Conservation (phyloP, 345 rosid species). For the Linum trigynum region DNA sequence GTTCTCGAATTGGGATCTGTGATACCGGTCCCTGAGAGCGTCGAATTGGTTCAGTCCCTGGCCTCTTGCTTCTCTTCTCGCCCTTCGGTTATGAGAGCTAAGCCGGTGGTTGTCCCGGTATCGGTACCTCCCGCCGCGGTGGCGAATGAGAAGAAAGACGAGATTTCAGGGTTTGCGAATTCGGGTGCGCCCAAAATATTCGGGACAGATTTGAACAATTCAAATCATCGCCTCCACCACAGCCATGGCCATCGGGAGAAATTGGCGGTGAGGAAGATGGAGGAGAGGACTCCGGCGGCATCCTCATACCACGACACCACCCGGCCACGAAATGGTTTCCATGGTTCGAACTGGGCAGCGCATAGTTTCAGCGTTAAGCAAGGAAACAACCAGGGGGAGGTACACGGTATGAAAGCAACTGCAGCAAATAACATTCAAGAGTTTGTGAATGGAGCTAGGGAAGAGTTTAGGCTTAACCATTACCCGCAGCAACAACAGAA, state of each 20-base stretch:
- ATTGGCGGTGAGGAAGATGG: conserved; percentile 77
- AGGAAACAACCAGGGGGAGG: conserved; percentile 28
- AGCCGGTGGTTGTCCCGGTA: conserved; percentile 17
- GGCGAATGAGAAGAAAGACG: conserved; percentile 36
- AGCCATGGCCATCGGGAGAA: conserved; percentile 65
- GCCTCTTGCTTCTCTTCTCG: conserved; percentile 43
- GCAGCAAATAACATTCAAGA: conserved; percentile 35
- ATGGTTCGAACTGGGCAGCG: conserved; percentile 43
- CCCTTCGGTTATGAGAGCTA: conserved; percentile 24
- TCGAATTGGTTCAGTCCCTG: conserved; percentile 44
- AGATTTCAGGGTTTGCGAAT: conserved; percentile 26
- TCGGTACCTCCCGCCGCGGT: conserved; percentile 14
- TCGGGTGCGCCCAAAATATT: conserved; percentile 54
- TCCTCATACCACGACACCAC: conserved; percentile 35
- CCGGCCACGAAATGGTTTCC: conserved; percentile 38
- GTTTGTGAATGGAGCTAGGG: conserved; percentile 36
- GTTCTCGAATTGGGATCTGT: conserved; percentile 95
- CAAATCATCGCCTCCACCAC: conserved; percentile 17
- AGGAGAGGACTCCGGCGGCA: conserved; percentile 44
- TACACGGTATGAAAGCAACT: conserved; percentile 31
- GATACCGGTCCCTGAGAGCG: conserved; percentile 61
- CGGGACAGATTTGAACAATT: conserved; percentile 56
- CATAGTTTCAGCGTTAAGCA: conserved; percentile 37
- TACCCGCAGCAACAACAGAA: conserved; percentile 40
- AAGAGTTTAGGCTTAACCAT: conserved; percentile 35